These are phyloP conservation scores for Xylaria digitata DNA, from an alignment of 2,329 filamentous ascomycete genomes.

Conservation along the genomic window DNA sequence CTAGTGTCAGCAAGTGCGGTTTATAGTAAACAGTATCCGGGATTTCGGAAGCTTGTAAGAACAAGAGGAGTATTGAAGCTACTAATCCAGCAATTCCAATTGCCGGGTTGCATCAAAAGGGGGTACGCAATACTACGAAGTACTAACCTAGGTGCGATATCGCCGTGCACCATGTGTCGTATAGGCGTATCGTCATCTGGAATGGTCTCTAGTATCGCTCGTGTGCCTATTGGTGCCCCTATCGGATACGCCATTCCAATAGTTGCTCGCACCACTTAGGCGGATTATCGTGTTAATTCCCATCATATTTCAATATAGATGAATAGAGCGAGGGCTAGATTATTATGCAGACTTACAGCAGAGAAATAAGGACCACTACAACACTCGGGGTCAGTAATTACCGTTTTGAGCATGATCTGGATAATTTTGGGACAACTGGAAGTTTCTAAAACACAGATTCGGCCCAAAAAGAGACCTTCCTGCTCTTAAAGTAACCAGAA, in stretches of 20 bases:
- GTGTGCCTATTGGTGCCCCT: neutral
- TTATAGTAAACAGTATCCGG: neutral
- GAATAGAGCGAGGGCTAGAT: neutral
- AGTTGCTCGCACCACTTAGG: slow-evolving; percentile 20
- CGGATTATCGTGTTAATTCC: neutral
- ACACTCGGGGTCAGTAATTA: too few species aligned
- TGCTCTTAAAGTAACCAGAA: too few species aligned
- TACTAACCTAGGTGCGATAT: slow-evolving; percentile 7
- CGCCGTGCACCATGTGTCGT: neutral
- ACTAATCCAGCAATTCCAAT: neutral
- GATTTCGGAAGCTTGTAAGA: neutral
- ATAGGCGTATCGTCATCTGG: neutral
- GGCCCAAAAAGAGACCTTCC: too few species aligned
- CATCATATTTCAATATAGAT: neutral
- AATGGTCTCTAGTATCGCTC: slow-evolving; percentile 12
- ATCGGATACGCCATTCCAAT: slow-evolving; percentile 32
- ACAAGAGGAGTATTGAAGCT: too few species aligned
- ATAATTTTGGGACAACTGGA: too few species aligned
- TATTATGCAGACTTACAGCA: slow-evolving; percentile 19
- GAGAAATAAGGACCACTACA: slow-evolving; percentile 29
- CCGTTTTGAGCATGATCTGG: too few species aligned
- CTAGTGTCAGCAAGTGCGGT: neutral
- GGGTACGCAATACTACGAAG: neutral
- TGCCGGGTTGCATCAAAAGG: too few species aligned
- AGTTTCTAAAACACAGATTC: too few species aligned